Percentiles rank a stretch among this genome's conserved stretches.
phyloP scores from a whole-genome alignment of 257 asterid genomes.

The Primulina tabacum region DNA sequence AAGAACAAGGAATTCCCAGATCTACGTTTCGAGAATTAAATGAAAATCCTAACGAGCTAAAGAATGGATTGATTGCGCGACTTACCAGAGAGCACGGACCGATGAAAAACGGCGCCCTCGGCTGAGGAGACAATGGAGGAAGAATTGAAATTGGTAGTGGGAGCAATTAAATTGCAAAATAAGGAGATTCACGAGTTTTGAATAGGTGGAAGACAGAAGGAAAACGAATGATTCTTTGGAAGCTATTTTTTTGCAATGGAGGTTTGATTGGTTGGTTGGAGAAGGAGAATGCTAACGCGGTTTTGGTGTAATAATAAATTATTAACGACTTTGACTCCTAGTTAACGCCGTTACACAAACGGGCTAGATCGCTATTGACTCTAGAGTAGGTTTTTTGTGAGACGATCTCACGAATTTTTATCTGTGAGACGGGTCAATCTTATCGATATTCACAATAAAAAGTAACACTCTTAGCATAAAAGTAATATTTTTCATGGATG shows the following conservation, averaged over 20 bases:
- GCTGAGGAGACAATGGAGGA: slow-evolving; percentile 21
- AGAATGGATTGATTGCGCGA: not conserved
- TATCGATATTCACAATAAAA: no score
- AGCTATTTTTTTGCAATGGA: slow-evolving; percentile 12
- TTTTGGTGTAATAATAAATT: slow-evolving; percentile 21
- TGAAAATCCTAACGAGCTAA: not conserved
- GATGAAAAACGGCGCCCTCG: slow-evolving; percentile 32
- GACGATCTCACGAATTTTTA: no score
- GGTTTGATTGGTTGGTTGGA: slow-evolving; percentile 32
- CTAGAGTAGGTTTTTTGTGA: no score
- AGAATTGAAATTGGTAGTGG: slow-evolving; percentile 23
- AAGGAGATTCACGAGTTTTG: slow-evolving; percentile 29
- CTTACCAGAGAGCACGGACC: slow-evolving; percentile 50
- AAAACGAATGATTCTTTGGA: slow-evolving; percentile 10
- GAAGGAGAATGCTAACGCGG: slow-evolving; percentile 41
- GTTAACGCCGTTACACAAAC: not conserved
- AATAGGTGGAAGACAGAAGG: slow-evolving; percentile 19
- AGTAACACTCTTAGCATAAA: no score
- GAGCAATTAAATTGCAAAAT: slow-evolving; percentile 24
- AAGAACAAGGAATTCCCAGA: not conserved
- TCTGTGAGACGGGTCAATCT: no score
- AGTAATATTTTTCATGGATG: no score
- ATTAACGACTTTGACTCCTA: slow-evolving; percentile 15
- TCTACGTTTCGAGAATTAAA: not conserved
- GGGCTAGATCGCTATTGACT: not conserved